Base-by-base conservation (phyloP, 2,329 filamentous ascomycete genomes). In the Dryadomyces sulphureus region DNA sequence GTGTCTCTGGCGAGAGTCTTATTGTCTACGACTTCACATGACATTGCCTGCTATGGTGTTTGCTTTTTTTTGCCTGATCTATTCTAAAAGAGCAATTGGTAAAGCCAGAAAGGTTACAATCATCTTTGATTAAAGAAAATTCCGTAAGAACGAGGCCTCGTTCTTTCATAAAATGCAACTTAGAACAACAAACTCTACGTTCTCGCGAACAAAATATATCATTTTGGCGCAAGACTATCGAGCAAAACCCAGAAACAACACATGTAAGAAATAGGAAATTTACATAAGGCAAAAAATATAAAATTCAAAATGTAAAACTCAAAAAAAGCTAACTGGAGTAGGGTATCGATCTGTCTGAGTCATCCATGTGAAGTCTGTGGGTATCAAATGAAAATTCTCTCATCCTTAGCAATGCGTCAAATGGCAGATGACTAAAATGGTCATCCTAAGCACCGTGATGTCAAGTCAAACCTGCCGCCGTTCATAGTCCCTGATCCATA, bases 21-120 rank as follows among this genome's bases (percentile, higher is more conserved):
- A 73, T 89, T 57, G 79, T 92, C 38, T 94, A 94, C 59, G 85
- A 94, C 61, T 95, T 95, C 62, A 86, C 84, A 27, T 84, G 55
- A 60, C 17, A 38, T 22, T 7, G 7, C 36, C 11, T 12, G 4
- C 4, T 20, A 14, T 12, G 27, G 16, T 8, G 27, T 14, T 32
- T 32, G 27, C 16, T 32, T 14, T 32, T 12, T 32, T 32, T 14
- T 32, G 27, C 27, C 16, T 32, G 16, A 12, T 32, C 27, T 32
- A 32, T 32, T 32, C 27, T 32, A 14, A 32, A 32, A 12, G 11
- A 32, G 7, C 27, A 7, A 14, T 8, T 14, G 27, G 27, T 32
- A 32, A 32, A 14, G 11, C 11, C 27, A 12, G 11, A 32, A 8
- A 32, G 27, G n/a, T n/a, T n/a, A n/a, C n/a, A n/a, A 32, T 14